A percentile compares a stretch with the other conserved stretches of the same genome.
phyloP scores from a whole-genome alignment of 2,329 filamentous ascomycete genomes.

The Periconia macrospinosa region DNA sequence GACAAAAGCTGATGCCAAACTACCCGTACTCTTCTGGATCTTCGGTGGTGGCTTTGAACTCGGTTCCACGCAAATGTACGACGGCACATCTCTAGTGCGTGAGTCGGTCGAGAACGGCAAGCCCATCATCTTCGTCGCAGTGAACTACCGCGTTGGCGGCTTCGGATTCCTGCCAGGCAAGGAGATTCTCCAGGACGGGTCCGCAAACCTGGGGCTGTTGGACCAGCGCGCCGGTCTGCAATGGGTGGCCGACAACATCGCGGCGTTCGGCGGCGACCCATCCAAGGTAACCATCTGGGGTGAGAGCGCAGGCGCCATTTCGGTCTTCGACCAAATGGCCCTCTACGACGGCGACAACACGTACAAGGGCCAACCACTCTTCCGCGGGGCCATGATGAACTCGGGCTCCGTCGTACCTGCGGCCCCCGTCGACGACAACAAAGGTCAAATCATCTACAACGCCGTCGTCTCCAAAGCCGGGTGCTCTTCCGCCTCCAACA shows the following conservation, averaged over 20 bases:
- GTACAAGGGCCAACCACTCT: constrained; percentile 75
- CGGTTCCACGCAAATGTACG: constrained; percentile 43
- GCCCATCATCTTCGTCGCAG: constrained; percentile 72
- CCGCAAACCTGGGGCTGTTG: constrained; percentile 70
- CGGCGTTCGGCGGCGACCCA: constrained; percentile 75
- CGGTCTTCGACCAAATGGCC: constrained; percentile 74
- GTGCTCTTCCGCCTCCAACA: constrained; percentile 47
- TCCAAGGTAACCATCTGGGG: constrained; percentile 80
- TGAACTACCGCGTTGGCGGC: constrained; percentile 76
- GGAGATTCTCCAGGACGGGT: constrained; percentile 68
- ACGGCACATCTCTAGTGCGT: constrained; percentile 43
- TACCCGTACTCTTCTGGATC: constrained; percentile 55
- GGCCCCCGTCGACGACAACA: constrained; percentile 62
- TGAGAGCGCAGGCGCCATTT: constrained; percentile 62
- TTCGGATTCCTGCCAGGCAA: constrained; percentile 74
- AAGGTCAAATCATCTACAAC: constrained; percentile 61
- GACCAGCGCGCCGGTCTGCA: constrained; percentile 73
- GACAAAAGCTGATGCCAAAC: constrained; percentile 38
- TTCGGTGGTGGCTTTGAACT: constrained; percentile 49
- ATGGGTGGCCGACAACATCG: constrained; percentile 79
- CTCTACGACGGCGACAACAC: constrained; percentile 72
- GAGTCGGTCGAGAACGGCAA: constrained; percentile 55
- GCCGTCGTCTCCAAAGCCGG: constrained; percentile 54
- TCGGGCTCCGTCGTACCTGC: constrained; percentile 43
- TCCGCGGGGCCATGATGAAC: constrained; percentile 76